These are phyloP conservation scores for Spiromastix sp. DNA, from an alignment of 2,329 filamentous ascomycete genomes.

Conservation along the genomic window DNA sequence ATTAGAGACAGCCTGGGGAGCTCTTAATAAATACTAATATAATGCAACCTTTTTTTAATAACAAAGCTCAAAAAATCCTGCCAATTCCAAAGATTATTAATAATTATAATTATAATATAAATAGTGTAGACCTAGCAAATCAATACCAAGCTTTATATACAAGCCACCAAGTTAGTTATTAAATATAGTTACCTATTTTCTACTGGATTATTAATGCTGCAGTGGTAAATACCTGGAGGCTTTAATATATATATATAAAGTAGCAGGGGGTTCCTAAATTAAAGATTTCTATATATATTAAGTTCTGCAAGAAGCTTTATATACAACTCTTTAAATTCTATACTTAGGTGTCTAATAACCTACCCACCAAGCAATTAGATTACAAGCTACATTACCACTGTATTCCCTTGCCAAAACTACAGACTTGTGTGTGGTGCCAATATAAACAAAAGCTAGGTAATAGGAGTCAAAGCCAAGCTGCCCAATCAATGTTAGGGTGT, in stretches of 20 bases:
- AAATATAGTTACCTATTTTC: background rate
- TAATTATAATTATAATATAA: constrained; percentile 1
- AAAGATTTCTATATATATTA: background rate
- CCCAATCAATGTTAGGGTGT: background rate
- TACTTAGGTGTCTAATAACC: background rate
- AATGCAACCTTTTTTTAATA: background rate
- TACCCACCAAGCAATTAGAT: background rate
- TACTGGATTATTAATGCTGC: background rate
- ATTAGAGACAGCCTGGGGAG: background rate
- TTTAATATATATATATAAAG: background rate
- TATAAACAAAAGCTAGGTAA: background rate
- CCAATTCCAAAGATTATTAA: background rate
- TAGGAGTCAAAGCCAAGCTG: background rate
- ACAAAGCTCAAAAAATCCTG: background rate
- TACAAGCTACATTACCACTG: background rate
- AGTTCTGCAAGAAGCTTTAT: background rate
- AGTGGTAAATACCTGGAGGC: background rate
- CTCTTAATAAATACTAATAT: background rate
- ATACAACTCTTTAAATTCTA: background rate
- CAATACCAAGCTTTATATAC: background rate
- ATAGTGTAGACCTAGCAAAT: constrained; percentile 1
- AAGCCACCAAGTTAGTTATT: background rate
- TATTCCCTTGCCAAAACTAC: background rate
- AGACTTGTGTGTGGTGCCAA: constrained; percentile 1
- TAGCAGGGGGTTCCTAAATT: background rate